Conservation (phyloP, 2,329 filamentous ascomycete species). For the Penicillium expansum region DNA sequence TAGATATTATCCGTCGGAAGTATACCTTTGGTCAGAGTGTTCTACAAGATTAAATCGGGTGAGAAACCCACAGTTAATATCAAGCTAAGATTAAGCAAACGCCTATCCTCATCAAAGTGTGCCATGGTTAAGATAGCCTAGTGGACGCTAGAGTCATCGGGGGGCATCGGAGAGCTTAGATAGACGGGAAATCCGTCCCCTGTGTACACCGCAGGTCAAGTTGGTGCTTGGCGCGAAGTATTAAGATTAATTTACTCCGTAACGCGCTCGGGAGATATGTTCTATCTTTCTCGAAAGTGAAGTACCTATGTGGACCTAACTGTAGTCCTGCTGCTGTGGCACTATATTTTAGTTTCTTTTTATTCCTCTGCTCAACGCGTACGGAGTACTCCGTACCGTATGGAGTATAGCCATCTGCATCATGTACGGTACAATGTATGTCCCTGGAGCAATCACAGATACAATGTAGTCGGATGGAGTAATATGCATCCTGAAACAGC, state of each 20-base stretch:
- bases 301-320: background rate
- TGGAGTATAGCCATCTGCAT: background rate
- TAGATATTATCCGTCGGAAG: conserved; percentile 4
- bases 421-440: background rate
- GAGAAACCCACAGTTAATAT: conserved; percentile 10
- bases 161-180: conserved; percentile 17
- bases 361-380: too few relatives aligned
- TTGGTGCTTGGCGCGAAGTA: conserved; percentile 6
- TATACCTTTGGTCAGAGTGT: background rate
- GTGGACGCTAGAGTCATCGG: conserved; percentile 22
- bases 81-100: conserved; percentile 6
- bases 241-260: background rate
- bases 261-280: background rate
- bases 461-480: too few relatives aligned
- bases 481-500: conserved; percentile 5
- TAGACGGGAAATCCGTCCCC: conserved; percentile 14
- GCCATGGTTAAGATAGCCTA: conserved; percentile 25
- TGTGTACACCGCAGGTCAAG: conserved; percentile 20
- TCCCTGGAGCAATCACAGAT: background rate
- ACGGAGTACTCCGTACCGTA: too few relatives aligned
- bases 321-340: background rate
- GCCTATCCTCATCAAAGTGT: conserved; percentile 26
- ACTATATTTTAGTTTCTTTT: background rate
- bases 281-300: background rate
- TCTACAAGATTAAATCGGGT: background rate